Conservation (phyloP, 2,329 filamentous ascomycete species). For the Pyrenochaeta sp. region DNA sequence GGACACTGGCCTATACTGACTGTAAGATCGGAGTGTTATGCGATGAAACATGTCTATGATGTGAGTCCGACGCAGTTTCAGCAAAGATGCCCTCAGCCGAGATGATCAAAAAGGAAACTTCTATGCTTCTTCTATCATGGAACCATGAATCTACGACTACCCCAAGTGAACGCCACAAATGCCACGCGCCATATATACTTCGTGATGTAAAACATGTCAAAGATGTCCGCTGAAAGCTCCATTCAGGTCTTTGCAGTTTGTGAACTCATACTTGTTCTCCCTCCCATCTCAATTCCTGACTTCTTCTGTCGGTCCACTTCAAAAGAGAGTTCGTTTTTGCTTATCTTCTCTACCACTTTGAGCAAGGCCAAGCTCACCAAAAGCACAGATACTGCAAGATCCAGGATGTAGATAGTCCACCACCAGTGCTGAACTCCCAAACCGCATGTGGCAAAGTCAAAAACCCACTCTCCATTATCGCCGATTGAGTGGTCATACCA, state of each 20-base stretch:
- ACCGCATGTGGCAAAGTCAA: conserved; percentile 79
- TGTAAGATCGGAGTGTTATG: too few species aligned
- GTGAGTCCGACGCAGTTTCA: too few species aligned
- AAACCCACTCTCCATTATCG: conserved; percentile 83
- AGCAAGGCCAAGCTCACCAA: background rate
- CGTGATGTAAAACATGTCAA: background rate
- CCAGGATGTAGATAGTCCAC: conserved; percentile 79
- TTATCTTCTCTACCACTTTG: background rate
- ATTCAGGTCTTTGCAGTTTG: too few species aligned
- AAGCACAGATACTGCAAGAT: background rate
- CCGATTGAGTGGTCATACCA: conserved; percentile 79
- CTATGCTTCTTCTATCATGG: too few species aligned
- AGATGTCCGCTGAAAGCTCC: too few species aligned
- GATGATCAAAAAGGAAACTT: too few species aligned
- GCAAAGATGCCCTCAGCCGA: too few species aligned
- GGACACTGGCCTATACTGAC: too few species aligned
- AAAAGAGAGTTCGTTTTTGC: background rate
- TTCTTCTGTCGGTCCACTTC: background rate
- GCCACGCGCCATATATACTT: background rate
- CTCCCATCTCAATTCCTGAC: background rate
- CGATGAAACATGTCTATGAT: too few species aligned
- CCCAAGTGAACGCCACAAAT: background rate
- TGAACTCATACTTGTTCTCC: background rate
- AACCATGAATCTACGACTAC: too few species aligned
- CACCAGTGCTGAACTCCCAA: conserved; percentile 89